Conservation (phyloP, 2,329 filamentous ascomycete species). For the Beauveria scarabaeidicola region DNA sequence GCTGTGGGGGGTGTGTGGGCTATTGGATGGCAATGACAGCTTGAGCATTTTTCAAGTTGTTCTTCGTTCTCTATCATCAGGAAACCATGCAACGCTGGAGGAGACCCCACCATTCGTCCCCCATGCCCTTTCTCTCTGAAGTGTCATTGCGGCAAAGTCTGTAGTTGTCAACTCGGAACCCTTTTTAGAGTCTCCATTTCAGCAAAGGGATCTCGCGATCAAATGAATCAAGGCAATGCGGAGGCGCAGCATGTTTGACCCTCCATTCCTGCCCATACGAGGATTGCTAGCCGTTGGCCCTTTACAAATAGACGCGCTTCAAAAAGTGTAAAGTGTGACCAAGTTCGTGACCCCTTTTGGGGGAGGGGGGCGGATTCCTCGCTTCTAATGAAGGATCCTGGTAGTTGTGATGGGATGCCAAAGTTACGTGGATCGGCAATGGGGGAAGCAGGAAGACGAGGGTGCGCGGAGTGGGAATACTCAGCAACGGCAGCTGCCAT, state of each 20-base stretch:
- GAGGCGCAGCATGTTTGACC: conserved; percentile 4
- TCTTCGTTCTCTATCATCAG: not conserved
- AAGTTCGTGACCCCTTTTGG: not conserved
- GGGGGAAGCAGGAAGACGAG: not conserved
- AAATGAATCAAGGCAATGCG: not conserved
- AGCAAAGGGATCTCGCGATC: not conserved
- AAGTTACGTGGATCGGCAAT: not conserved
- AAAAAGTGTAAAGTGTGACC: not conserved
- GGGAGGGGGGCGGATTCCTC: too few relatives aligned
- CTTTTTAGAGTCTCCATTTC: not conserved
- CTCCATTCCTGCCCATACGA: conserved; percentile 4
- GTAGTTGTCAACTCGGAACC: not conserved
- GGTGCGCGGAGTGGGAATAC: too few relatives aligned
- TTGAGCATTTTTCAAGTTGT: not conserved
- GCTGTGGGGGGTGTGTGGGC: too few relatives aligned
- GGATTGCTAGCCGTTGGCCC: not conserved
- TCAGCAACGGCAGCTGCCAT: too few relatives aligned
- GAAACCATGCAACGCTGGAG: not conserved
- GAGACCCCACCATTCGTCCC: not conserved
- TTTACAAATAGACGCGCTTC: not conserved
- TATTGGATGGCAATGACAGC: not conserved
- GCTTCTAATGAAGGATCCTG: too few relatives aligned
- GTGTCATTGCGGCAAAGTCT: not conserved
- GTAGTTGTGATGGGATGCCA: not conserved
- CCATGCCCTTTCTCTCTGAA: not conserved